Conservation (phyloP, 345 rosid species). For the Cardamine occulta region DNA sequence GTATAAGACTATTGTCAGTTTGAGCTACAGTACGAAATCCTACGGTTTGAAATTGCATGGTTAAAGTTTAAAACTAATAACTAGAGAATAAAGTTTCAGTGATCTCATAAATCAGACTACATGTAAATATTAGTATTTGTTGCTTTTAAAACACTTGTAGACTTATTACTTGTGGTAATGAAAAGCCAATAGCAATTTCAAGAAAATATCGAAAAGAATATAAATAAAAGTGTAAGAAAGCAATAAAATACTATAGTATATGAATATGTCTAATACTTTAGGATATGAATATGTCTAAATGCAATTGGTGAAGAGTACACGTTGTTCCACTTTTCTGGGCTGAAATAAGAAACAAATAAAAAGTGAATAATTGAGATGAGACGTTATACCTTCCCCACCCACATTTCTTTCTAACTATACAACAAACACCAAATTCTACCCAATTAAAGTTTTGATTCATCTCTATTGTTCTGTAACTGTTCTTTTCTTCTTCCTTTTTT, state of each 20-base stretch:
- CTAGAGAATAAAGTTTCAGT: not conserved
- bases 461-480: not conserved
- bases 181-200: conserved; percentile 1
- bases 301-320: conserved; percentile 39
- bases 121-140: not conserved
- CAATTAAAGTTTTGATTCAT: conserved; percentile 22
- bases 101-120: not conserved
- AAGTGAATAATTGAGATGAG: conserved; percentile 43
- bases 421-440: conserved; percentile 31
- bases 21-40: not conserved
- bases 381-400: conserved; percentile 49
- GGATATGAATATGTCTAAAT: conserved; percentile 11
- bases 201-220: not conserved
- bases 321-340: conserved; percentile 39
- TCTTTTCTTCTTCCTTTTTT: no score
- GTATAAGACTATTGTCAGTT: not conserved
- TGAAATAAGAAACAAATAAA: conserved; percentile 13
- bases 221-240: conserved; percentile 6
- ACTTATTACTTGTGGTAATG: not conserved
- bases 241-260: conserved; percentile 28
- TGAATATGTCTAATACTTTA: not conserved
- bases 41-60: not conserved
- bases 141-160: conserved; percentile 5
- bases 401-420: conserved; percentile 36
- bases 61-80: not conserved